Percentiles rank a stretch among this genome's conserved stretches.
These are phyloP conservation scores for Monoraphidium neglectum DNA, from an alignment of 139 green algal genomes.

Conservation along the genomic window DNA sequence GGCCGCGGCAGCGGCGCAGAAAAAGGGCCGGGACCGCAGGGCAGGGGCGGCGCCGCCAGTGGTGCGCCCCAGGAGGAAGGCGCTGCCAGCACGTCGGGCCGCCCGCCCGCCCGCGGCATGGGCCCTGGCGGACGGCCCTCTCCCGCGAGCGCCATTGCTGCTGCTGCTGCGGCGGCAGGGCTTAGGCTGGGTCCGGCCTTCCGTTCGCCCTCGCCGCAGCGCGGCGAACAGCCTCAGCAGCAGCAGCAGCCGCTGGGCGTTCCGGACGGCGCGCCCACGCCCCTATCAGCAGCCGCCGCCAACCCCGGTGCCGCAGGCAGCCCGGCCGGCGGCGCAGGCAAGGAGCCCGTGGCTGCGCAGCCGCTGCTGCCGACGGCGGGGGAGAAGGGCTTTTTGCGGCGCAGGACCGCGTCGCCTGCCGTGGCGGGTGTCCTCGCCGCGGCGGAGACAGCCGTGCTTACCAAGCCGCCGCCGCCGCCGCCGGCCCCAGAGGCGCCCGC, in stretches of 20 bases:
- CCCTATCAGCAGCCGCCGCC: no score
- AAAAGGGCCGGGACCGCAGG: neutral
- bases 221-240: constrained; percentile 1
- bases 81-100: neutral
- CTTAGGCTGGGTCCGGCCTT: neutral
- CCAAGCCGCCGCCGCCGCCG: no score
- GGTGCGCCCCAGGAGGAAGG: neutral
- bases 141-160: neutral
- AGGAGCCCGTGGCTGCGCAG: no score
- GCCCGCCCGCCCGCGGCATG: neutral
- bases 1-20: neutral
- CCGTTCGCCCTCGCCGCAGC: no score
- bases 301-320: no score
- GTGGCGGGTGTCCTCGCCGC: no score
- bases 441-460: no score
- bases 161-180: neutral
- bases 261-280: neutral
- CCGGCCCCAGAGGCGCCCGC: no score
- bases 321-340: no score
- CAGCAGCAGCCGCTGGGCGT: neutral
- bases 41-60: neutral
- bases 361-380: no score
- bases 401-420: no score
- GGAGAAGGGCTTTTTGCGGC: no score
- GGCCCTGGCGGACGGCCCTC: neutral